Evolutionary conservation across 164 flowering plant genomes (phyloP), one percentile per base, ranked within the genome.

Genomic region (Nymphaea thermarum): DNA sequence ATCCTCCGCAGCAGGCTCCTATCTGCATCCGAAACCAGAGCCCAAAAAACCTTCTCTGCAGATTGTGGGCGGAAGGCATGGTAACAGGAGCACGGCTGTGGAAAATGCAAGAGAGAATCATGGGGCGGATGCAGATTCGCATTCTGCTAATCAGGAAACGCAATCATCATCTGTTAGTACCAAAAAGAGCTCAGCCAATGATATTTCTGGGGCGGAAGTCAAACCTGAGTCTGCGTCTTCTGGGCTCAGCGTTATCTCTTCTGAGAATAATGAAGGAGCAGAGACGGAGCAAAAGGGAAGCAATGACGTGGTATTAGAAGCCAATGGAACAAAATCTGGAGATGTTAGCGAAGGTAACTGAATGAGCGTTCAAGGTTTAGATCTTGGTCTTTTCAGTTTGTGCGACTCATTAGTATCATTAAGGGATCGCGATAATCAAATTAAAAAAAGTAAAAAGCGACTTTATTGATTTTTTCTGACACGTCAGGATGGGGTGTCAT

Each of bases 261-360:
- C 57, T 15, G 14, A 51, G 57, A 51, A 51, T 15, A 51, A 51
- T 51, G 57, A 51, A 51, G 14, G 57, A 15, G 14, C 57, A 15
- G 57, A 51, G 57, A 8, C 57, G 3, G 57, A 51, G 5, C 57
- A 51, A 3, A 51, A 8, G 57, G 57, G 57, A 10, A 51, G 57
- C 57, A 51, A 51, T 51, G 15, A 15, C 57, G 57, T 51, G 12
- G 14, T 62, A 17, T 17, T 8, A 62, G 41, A 62, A 41, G 64
- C 42, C 64, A 62, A 62, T 62, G 64, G 64, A 41, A 17, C 69
- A 5, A 53, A 65, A 41, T 64, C 43, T 67, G 65, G 70, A 6
- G 82, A 74, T 61, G 86, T 80, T 17, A 79, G 77, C 43, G 79
- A 80, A 76, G 90, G 90, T 86, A 81, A 73, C 10, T 12, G 42